Conservation (phyloP, 2,329 filamentous ascomycete genomes). For the Phoma sp. region DNA sequence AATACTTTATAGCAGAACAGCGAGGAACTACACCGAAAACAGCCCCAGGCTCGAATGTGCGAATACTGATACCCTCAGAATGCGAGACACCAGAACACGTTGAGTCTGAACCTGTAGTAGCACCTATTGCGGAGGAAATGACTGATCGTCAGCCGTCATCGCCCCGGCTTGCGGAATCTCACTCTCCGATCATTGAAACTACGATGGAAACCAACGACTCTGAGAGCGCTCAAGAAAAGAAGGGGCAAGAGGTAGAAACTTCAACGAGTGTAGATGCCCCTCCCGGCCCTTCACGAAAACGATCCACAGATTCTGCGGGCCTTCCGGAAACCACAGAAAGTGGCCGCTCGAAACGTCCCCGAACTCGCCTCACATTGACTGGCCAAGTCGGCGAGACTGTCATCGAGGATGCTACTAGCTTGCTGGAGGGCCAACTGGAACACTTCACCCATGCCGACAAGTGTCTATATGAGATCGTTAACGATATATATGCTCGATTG, state of each 20-base stretch:
- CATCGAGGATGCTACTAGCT: slow-evolving; percentile 59
- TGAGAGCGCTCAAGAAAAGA: slow-evolving; percentile 19
- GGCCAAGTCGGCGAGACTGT: slow-evolving; percentile 55
- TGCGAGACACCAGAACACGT: slow-evolving; percentile 20
- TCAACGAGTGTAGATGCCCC: slow-evolving; percentile 39
- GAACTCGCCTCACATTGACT: slow-evolving; percentile 63
- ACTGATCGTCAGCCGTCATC: neutral
- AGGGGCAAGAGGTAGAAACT: slow-evolving; percentile 24
- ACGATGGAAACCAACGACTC: neutral
- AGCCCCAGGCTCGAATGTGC: slow-evolving; percentile 49
- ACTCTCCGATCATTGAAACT: neutral
- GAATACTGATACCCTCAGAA: slow-evolving; percentile 49
- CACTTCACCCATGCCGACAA: slow-evolving; percentile 62
- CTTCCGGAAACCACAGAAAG: slow-evolving; percentile 64
- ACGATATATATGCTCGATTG: slow-evolving; percentile 59
- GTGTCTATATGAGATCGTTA: slow-evolving; percentile 61
- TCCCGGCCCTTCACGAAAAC: slow-evolving; percentile 59
- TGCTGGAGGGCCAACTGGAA: slow-evolving; percentile 62
- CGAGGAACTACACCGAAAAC: slow-evolving; percentile 36
- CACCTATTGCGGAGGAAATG: slow-evolving; percentile 4
- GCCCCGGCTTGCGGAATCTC: slow-evolving; percentile 9
- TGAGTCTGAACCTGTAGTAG: slow-evolving; percentile 11
- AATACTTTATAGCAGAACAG: slow-evolving; percentile 52
- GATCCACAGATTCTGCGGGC: slow-evolving; percentile 65
- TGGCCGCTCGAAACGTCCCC: slow-evolving; percentile 65